Base-by-base conservation (phyloP, 2,329 filamentous ascomycete genomes). In the Ophiosphaerella narmari region DNA sequence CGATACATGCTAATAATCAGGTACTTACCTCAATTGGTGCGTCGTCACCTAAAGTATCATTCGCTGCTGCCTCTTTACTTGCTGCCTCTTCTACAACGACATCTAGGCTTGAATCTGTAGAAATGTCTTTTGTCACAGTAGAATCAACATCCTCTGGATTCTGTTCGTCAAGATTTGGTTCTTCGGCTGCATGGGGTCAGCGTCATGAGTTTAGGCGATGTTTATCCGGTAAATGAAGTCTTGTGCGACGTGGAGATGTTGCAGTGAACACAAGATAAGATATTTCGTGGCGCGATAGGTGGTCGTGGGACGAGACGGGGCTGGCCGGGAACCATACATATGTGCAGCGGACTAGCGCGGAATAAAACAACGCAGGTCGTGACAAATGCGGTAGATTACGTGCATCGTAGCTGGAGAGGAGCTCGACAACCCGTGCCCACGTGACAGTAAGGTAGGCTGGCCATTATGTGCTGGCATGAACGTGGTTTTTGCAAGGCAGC, bases 381-480 rank as follows among this genome's bases (percentile, higher is more conserved):
- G 50, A 57, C 50, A 8, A 29, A 29, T 53, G 57, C 57, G 61
- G 57, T 54, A 63, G 57, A 62, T 62, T 57, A 54, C 57, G 40
- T 55, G 57, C 63, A 66, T 68, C 59, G 60, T 56, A 60, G 63
- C 61, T 59, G 56, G 52, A 60, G 53, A 44, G 48, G 47, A 58
- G 40, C 52, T 55, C 52, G 52, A 54, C 33, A 32, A 52, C 45
- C 48, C 50, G 40, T 37, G 47, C 42, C 36, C 63, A 69, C 66
- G 63, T 67, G 63, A 62, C 55, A 59, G 66, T 56, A 62, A 64
- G 57, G 48, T 43, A 54, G 48, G 61, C 55, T 51, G 54, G 54
- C 46, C 62, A 52, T 47, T 47, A 32, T 44, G 43, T 46, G 46
- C 21, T 48, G 48, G 43, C 42, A 43, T 18, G 31, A 48, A 53